phyloP scores from a whole-genome alignment of 129 eudicot genomes.

The Oenanthe sinensis region DNA sequence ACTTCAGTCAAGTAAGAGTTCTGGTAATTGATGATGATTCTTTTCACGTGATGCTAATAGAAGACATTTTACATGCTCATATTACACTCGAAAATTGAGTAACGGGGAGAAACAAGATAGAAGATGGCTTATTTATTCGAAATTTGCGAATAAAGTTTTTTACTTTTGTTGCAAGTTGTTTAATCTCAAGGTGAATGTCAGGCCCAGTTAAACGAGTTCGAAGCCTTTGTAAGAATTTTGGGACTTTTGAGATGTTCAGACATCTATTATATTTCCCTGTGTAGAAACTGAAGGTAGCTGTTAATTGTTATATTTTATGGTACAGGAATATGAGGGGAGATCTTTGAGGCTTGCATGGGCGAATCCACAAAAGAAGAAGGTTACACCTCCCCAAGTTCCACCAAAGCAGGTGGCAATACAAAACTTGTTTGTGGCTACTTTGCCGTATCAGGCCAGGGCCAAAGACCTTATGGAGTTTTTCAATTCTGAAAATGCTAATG shows the following conservation, averaged over 20 bases:
- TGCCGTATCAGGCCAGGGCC: slow-evolving; percentile 60
- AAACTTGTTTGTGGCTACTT: slow-evolving; percentile 73
- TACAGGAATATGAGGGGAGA: slow-evolving; percentile 78
- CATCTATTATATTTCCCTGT: background rate
- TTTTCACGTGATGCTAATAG: no score
- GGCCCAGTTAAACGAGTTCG: no score
- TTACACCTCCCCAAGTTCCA: slow-evolving; percentile 29
- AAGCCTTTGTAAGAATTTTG: slow-evolving; percentile 57
- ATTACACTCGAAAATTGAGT: no score
- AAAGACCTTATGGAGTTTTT: slow-evolving; percentile 83
- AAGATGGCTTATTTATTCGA: no score
- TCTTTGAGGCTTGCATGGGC: slow-evolving; percentile 74
- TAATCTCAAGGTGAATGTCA: no score
- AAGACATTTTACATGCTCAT: no score
- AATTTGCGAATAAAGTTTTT: no score
- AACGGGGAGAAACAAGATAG: no score
- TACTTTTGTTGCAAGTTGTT: no score
- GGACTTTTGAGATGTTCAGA: slow-evolving; percentile 7
- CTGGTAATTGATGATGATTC: no score
- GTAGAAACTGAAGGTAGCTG: background rate
- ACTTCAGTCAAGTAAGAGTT: no score
- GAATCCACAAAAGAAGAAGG: slow-evolving; percentile 43
- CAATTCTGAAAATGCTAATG: slow-evolving; percentile 42
- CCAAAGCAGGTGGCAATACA: slow-evolving; percentile 55
- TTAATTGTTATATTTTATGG: background rate